These are phyloP conservation scores for Elongisporangium undulatum DNA, from an alignment of 352 stramenopile genomes.

Conservation along the genomic window DNA sequence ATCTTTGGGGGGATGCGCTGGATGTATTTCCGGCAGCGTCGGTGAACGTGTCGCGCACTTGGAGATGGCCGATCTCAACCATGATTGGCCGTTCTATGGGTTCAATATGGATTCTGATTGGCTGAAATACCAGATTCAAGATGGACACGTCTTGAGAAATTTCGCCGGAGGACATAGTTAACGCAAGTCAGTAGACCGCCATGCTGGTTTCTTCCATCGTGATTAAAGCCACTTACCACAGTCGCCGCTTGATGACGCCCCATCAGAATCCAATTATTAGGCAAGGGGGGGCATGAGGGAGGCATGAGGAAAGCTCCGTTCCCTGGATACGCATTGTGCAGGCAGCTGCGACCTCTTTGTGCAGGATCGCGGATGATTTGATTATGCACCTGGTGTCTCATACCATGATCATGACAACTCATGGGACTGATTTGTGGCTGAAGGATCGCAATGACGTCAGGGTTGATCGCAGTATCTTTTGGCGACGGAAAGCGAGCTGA, in stretches of 20 bases:
- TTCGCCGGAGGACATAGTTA: neutral
- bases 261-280: neutral
- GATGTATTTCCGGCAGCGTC: neutral
- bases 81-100: neutral
- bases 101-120: neutral
- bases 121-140: neutral
- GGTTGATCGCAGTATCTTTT: neutral
- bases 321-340: neutral
- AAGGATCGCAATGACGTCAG: too few relatives aligned
- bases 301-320: neutral
- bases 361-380: neutral
- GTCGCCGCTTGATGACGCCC: neutral
- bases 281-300: too few relatives aligned
- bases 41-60: neutral
- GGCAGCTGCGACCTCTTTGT: neutral
- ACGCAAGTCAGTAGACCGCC: neutral
- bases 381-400: neutral
- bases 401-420: neutral
- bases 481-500: neutral
- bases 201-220: neutral
- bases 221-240: neutral
- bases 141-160: neutral
- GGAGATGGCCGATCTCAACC: neutral
- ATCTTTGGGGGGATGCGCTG: neutral
- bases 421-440: neutral